Conservation (phyloP, 2,329 filamentous ascomycete species). For the Clarireedia homoeocarpa region DNA sequence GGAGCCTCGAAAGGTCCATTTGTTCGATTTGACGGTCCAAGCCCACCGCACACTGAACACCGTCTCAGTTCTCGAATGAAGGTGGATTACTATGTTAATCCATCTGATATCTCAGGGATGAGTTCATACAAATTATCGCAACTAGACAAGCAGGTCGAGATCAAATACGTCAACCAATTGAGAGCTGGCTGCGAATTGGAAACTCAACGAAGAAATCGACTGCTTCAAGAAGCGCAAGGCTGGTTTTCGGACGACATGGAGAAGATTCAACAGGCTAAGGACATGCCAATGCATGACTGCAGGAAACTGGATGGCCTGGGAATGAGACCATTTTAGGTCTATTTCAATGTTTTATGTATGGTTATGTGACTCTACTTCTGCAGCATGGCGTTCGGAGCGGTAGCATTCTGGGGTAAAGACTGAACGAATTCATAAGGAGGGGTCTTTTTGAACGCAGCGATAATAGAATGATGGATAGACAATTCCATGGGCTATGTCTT, state of each 20-base stretch:
- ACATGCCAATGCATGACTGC: slow-evolving; percentile 53
- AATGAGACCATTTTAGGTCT: slow-evolving; percentile 11
- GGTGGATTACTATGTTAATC: slow-evolving; percentile 80
- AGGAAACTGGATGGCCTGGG: slow-evolving; percentile 45
- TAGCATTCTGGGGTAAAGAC: slow-evolving; percentile 8
- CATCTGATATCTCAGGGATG: slow-evolving; percentile 65
- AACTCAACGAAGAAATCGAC: slow-evolving; percentile 43
- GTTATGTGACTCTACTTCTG: slow-evolving; percentile 13
- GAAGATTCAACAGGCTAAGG: slow-evolving; percentile 42
- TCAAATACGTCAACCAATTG: slow-evolving; percentile 60
- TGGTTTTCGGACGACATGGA: slow-evolving; percentile 61
- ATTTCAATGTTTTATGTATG: slow-evolving; percentile 8
- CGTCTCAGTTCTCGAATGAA: slow-evolving; percentile 64
- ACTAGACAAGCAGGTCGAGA: slow-evolving; percentile 72
- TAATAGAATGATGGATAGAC: not conserved
- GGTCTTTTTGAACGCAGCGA: not conserved
- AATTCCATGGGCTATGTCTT: not conserved
- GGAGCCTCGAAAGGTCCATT: slow-evolving; percentile 51
- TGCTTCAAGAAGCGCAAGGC: slow-evolving; percentile 59
- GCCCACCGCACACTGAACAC: slow-evolving; percentile 64
- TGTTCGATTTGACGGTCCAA: slow-evolving; percentile 67
- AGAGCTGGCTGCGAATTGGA: slow-evolving; percentile 70
- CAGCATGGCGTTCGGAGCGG: slow-evolving; percentile 23
- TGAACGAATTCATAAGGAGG: not conserved
- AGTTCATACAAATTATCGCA: slow-evolving; percentile 60